phyloP scores from a whole-genome alignment of 257 asterid genomes.

The Solanum habrochaites region DNA sequence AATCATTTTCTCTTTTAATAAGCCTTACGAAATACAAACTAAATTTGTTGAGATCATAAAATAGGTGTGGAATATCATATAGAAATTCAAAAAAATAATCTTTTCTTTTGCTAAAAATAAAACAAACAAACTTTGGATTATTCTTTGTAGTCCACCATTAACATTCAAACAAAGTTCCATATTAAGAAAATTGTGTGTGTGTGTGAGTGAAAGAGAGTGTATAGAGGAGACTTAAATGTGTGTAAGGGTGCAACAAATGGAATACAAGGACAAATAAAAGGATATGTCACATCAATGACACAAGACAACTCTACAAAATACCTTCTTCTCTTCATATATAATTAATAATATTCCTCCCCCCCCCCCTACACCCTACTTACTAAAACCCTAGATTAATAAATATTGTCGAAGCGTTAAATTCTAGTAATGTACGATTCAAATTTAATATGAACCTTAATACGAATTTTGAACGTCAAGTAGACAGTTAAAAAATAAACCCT shows the following conservation, averaged over 20 bases:
- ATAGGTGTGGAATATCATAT: background rate
- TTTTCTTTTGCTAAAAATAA: background rate
- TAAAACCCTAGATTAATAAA: background rate
- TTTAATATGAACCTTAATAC: too few relatives aligned
- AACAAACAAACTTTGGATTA: background rate
- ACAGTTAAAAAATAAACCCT: too few relatives aligned
- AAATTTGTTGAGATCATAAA: background rate
- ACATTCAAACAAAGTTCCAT: background rate
- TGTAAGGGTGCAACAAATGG: conserved; percentile 1
- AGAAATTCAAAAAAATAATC: background rate
- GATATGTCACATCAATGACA: background rate
- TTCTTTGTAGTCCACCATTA: background rate
- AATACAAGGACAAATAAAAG: background rate
- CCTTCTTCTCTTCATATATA: background rate
- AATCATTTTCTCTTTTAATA: background rate
- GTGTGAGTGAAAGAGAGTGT: background rate
- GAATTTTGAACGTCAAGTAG: too few relatives aligned
- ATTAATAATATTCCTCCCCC: background rate
- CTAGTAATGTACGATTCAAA: too few relatives aligned
- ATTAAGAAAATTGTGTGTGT: background rate
- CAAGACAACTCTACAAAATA: background rate
- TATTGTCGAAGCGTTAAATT: background rate
- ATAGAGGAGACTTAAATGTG: background rate
- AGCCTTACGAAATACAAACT: background rate
- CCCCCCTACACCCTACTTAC: background rate